phyloP scores from a whole-genome alignment of 2,329 filamentous ascomycete species.

The Dryadomyces quercus-mongolicae region DNA sequence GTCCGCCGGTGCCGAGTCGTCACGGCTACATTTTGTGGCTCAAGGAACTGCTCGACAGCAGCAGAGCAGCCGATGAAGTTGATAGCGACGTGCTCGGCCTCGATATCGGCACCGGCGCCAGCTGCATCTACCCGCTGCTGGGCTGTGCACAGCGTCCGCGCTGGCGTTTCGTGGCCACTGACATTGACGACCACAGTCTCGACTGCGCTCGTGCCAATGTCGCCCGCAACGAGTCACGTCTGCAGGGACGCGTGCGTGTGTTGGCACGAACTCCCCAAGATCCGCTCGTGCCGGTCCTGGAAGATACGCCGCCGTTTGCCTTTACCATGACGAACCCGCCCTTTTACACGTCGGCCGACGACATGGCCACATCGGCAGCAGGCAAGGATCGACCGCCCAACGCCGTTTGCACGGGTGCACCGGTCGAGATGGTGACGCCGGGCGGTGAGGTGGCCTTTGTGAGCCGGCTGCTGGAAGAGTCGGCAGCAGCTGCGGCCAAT shows the following conservation, averaged over 20 bases:
- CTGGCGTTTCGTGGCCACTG: slow-evolving; percentile 68
- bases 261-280: slow-evolving; percentile 37
- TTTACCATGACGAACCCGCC: slow-evolving; percentile 94
- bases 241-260: slow-evolving; percentile 45
- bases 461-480: slow-evolving; percentile 47
- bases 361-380: slow-evolving; percentile 53
- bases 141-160: slow-evolving; percentile 51
- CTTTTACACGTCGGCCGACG: slow-evolving; percentile 68
- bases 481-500: slow-evolving; percentile 16
- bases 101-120: slow-evolving; percentile 84
- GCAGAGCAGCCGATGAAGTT: not conserved
- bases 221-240: slow-evolving; percentile 46
- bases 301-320: slow-evolving; percentile 34
- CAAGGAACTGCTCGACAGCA: slow-evolving; percentile 58
- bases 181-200: slow-evolving; percentile 64
- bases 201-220: slow-evolving; percentile 57
- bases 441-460: slow-evolving; percentile 81
- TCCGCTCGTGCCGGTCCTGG: slow-evolving; percentile 47
- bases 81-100: slow-evolving; percentile 37
- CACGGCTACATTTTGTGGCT: slow-evolving; percentile 90
- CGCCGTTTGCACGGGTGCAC: slow-evolving; percentile 64
- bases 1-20: slow-evolving; percentile 67
- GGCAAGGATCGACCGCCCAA: slow-evolving; percentile 57
- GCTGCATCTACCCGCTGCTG: slow-evolving; percentile 81
- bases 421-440: slow-evolving; percentile 71